Base-by-base conservation (phyloP, 805 yeast genomes). In the Spathaspora sp. region DNA sequence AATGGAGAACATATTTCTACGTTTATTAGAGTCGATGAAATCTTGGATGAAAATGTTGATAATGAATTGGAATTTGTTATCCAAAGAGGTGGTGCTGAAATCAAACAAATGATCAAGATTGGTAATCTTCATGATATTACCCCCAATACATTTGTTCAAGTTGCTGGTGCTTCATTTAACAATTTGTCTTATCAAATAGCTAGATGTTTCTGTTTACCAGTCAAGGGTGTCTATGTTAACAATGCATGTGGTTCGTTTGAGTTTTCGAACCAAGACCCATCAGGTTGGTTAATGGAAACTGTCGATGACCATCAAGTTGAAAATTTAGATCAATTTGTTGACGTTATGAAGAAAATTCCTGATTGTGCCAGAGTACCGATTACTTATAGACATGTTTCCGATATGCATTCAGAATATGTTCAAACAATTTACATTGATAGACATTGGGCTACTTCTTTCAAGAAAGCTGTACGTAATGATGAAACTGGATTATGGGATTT, bases 161-260 rank as follows among this genome's bases (percentile, higher is more conserved):
- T 88, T 7, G 86, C 87, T 47, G 97, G 97, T 50, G 96, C 96
- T 1, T 80, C 89, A 0, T 89, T 91, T 69, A 90, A 91, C 63
- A 85, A 88, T 49, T 69, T 92, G 57, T 86, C 96, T 48, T 92
- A 92, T 65, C 97, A 92, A 68, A 76, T 91, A 70, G 97, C 97
- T 1, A 80, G 96, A 61, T 79, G 84, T 47, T 89, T 83, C 62
- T 89, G 92, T 31, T 79, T 91, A 29, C 94, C 97, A 0, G 94
- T 87, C 1, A 79, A 73, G 57, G 97, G 97, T 40, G 96, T 92
- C 0, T 90, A 82, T 63, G 77, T 89, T 42, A 85, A 86, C 58
- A 81, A 86, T 58, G 89, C 94, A 0, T 77, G 88, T 1, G 93
- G 93, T 0, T 85, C 93, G 0, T 90, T 92, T 69, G 80, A 75